Conservation (phyloP, 139 green algal genomes). For the Volvox africanus region DNA sequence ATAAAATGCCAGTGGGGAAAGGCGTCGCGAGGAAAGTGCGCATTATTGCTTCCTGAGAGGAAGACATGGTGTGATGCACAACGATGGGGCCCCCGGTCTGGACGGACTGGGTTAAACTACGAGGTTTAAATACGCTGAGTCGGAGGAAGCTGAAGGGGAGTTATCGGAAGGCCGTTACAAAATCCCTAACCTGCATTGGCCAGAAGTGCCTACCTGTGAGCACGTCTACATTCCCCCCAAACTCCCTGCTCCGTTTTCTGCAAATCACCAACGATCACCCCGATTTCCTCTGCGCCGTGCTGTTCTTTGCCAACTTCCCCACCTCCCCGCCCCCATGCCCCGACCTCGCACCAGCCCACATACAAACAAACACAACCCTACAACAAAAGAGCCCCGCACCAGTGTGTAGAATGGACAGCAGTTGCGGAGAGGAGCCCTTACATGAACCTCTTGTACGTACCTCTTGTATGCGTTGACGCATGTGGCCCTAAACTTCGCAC, state of each 20-base stretch:
- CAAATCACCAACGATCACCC: not conserved
- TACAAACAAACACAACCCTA: not conserved
- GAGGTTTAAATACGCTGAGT: no score
- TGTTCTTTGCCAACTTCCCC: not conserved
- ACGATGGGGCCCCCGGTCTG: no score
- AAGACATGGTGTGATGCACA: no score
- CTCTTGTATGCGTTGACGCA: conserved; percentile 23
- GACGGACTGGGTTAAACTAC: no score
- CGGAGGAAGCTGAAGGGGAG: no score
- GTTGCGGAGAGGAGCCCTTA: no score
- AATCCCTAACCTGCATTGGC: not conserved
- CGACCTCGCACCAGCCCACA: not conserved
- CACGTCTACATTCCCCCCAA: not conserved
- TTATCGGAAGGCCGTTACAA: not conserved
- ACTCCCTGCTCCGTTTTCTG: not conserved
- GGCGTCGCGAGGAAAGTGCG: no score
- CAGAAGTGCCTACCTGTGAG: not conserved
- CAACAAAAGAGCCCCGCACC: no score
- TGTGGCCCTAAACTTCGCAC: conserved; percentile 84
- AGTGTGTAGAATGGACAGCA: no score
- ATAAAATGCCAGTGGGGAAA: no score
- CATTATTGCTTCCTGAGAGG: no score
- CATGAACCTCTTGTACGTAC: not conserved
- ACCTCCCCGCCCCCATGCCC: not conserved
- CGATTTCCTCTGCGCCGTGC: not conserved